phyloP scores from a whole-genome alignment of 805 yeast species.

The Candida tammaniensis region DNA sequence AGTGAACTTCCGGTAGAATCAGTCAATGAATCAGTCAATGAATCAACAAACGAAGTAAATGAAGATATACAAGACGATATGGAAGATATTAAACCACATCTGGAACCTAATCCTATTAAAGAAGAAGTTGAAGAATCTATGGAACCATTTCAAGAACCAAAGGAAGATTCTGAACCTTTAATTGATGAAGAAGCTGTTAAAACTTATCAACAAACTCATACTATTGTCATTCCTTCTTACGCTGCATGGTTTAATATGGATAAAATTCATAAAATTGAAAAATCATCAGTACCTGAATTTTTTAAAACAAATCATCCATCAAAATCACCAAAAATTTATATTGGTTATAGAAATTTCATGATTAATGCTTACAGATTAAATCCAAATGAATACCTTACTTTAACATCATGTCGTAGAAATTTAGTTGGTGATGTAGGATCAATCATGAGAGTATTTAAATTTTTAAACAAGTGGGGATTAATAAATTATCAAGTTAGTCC shows the following conservation, averaged over 20 bases:
- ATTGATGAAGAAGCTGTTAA: constrained; percentile 17
- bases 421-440: constrained; percentile 91
- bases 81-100: constrained; percentile 1
- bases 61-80: neutral
- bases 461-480: constrained; percentile 87
- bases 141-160: constrained; percentile 1
- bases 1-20: constrained; percentile 1
- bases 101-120: no score
- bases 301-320: constrained; percentile 69
- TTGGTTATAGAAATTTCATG: constrained; percentile 84
- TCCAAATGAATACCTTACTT: constrained; percentile 84
- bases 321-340: constrained; percentile 79
- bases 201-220: constrained; percentile 62
- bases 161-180: constrained; percentile 11
- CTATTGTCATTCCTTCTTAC: constrained; percentile 83
- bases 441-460: constrained; percentile 77
- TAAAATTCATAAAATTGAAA: constrained; percentile 73
- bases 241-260: constrained; percentile 81
- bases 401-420: constrained; percentile 88
- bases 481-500: constrained; percentile 91
- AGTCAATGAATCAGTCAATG: constrained; percentile 3
- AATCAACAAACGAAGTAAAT: neutral
- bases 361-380: constrained; percentile 82
- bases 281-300: constrained; percentile 83
- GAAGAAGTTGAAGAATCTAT: constrained; percentile 4